Evolutionary conservation across 1,139 yeast genomes (phyloP), one percentile per base, ranked within the genome.

Genomic region (Magnusiomyces tetraspermus): DNA sequence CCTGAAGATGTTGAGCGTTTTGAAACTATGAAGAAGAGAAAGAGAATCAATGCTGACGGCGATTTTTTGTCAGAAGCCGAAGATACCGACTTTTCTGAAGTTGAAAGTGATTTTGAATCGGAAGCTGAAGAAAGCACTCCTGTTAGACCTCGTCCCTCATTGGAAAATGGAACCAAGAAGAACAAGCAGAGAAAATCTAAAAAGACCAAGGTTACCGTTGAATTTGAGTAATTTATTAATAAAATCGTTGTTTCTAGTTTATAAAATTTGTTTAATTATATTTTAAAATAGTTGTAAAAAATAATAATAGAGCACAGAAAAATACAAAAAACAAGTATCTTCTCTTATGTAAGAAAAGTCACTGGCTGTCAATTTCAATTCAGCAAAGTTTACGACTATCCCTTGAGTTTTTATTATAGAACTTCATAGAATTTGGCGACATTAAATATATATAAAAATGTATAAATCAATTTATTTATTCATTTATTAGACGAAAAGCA

Each of bases 1-100:
- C 79, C 86, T 28, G 98, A 92, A 63, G 69, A 75, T 19, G 77
- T 92, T 48, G 98, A 92, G 66, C 83, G 83, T 66, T 67, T 76
- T 31, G 80, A 75, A 10, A 78, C 86, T 19, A 81, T 85, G 85
- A 83, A 80, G 70, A 83, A 84, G 68, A 76, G 87, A 61, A 74
- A 48, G 2, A 47, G 60, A 33, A 33, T 31, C 19, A 47, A 59
- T 42, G 54, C 47, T 17, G 57, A 55, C 28, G 67, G 60, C 6
- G 63, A 61, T 24, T 72, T 71, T 2, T 76, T 79, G 57, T 85
- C 55, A 2, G 58, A 52, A 15, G 52, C 82, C 55, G 81, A 85
- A 51, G 95, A 87, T 70, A 60, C 76, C 76, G 75, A 71, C 71
- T 50, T 70, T 69, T 66, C 73, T 69, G 60, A 75, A 72, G 55